A percentile compares a stretch with the other conserved stretches of the same genome.
Conservation (phyloP, 371 early-diverging fungal genomes). For the Rhizopus stolonifer region DNA sequence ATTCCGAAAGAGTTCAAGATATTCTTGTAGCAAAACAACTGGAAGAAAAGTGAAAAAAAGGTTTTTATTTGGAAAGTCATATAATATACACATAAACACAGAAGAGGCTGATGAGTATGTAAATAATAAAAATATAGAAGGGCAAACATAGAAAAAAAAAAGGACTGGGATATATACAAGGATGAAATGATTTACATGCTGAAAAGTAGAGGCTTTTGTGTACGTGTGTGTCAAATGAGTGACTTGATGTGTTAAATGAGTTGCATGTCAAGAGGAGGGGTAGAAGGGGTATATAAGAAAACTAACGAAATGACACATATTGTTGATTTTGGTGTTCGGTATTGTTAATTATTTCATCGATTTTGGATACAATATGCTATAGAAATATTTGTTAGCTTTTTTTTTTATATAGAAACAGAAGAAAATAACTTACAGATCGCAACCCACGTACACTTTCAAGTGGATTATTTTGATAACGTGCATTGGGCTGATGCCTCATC, state of each 20-base stretch:
- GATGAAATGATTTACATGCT: too few relatives aligned
- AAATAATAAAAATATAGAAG: too few relatives aligned
- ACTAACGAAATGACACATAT: not conserved
- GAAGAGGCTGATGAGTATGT: too few relatives aligned
- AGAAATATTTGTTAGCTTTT: not conserved
- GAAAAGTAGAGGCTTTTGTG: too few relatives aligned
- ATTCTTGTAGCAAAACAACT: slow-evolving; percentile 5
- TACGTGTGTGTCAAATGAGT: too few relatives aligned
- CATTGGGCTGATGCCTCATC: slow-evolving; percentile 1
- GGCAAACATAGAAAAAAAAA: too few relatives aligned
- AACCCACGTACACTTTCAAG: slow-evolving; percentile 13
- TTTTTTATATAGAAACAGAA: not conserved
- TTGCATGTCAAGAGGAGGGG: too few relatives aligned
- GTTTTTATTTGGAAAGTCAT: too few relatives aligned
- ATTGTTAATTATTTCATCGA: slow-evolving; percentile 15
- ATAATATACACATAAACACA: too few relatives aligned
- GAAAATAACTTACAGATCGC: slow-evolving; percentile 15
- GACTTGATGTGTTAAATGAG: too few relatives aligned
- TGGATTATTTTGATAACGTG: not conserved
- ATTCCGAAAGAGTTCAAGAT: slow-evolving; percentile 28
- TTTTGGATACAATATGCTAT: slow-evolving; percentile 14
- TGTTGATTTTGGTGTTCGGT: slow-evolving; percentile 4
- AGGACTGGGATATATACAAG: too few relatives aligned
- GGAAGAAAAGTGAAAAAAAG: not conserved
- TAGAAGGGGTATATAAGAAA: not conserved